Evolutionary conservation across 257 asterid genomes (phyloP).

Genomic region (Gentiana dahurica): DNA sequence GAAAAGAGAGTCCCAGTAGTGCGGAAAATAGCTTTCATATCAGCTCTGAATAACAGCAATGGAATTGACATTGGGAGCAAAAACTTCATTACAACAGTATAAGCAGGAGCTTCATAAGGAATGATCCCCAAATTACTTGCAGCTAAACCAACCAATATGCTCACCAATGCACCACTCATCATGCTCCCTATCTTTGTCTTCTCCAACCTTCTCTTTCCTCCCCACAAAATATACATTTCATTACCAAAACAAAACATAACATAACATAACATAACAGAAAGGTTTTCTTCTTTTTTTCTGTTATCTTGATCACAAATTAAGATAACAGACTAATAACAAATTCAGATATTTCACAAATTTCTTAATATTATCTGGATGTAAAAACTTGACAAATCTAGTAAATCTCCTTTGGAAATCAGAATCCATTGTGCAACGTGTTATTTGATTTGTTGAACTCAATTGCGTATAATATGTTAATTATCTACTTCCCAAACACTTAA

Average conservation of each 20-base stretch:
- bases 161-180: constrained; percentile 75
- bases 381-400: no score
- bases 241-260: constrained; percentile 5
- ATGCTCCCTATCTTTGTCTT: constrained; percentile 79
- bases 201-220: constrained; percentile 54
- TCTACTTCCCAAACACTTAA: no score
- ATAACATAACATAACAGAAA: no score
- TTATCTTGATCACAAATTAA: no score
- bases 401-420: no score
- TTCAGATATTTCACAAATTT: no score
- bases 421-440: no score
- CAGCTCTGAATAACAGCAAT: constrained; percentile 66
- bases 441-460: no score
- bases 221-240: constrained; percentile 6
- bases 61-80: constrained; percentile 72
- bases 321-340: no score
- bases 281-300: no score
- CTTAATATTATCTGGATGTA: no score
- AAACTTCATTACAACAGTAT: constrained; percentile 50
- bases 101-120: constrained; percentile 65
- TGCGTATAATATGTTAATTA: no score
- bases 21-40: constrained; percentile 41
- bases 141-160: constrained; percentile 61
- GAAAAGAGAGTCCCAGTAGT: constrained; percentile 60
- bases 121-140: constrained; percentile 81